Percentiles rank a stretch among this genome's conserved stretches.
Evolutionary conservation across 495 filamentous ascomycete genomes (phyloP).

Genomic region (Entonaema liquescens): DNA sequence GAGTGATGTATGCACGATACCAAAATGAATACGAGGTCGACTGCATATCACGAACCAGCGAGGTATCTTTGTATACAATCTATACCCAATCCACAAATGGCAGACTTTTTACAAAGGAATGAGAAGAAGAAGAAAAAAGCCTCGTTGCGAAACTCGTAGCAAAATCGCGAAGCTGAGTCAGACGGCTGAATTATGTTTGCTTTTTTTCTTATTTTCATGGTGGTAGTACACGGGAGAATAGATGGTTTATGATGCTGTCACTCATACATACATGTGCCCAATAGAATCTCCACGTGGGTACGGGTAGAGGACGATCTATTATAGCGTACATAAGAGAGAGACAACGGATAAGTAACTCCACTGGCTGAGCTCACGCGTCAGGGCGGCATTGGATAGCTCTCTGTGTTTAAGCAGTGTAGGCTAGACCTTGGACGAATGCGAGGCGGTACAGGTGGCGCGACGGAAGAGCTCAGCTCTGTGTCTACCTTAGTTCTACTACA

Average conservation of each 20-base stretch:
- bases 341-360: no score
- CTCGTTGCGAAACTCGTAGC: conserved; percentile 5
- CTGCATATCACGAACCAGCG: conserved; percentile 18
- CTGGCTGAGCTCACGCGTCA: neutral
- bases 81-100: neutral
- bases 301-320: neutral
- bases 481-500: neutral
- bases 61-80: neutral
- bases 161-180: conserved; percentile 15
- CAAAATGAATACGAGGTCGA: conserved; percentile 29
- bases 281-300: neutral
- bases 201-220: conserved; percentile 1
- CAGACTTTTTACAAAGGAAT: neutral
- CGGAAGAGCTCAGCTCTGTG: neutral
- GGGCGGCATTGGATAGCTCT: neutral
- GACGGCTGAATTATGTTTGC: conserved; percentile 9
- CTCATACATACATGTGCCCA: neutral
- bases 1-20: conserved; percentile 8
- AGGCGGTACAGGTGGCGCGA: neutral
- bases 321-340: no score
- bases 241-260: neutral
- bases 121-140: neutral
- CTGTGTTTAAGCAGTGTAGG: neutral
- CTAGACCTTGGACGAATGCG: neutral
- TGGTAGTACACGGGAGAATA: neutral